Evolutionary conservation across 2,329 filamentous ascomycete species (phyloP).

Genomic region (Claviceps pusilla): DNA sequence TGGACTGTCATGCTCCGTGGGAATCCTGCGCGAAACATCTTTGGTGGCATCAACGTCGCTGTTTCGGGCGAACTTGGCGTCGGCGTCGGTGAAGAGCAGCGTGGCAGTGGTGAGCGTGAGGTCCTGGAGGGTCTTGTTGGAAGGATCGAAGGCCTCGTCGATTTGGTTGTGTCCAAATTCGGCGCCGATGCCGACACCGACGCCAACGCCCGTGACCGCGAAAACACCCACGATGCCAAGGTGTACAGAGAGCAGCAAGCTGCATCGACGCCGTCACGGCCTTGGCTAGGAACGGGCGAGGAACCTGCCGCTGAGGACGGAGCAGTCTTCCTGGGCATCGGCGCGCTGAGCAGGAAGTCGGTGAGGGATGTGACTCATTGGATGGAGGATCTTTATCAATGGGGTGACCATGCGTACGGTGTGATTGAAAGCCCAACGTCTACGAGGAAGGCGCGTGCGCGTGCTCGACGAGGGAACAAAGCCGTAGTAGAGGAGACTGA

Average conservation of each 20-base stretch:
- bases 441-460: slow-evolving; percentile 33
- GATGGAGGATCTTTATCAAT: slow-evolving; percentile 77
- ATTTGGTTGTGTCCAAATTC: slow-evolving; percentile 77
- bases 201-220: neutral
- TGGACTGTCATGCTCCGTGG: slow-evolving; percentile 89
- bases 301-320: slow-evolving; percentile 62
- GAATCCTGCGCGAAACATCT: slow-evolving; percentile 67
- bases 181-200: slow-evolving; percentile 32
- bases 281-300: slow-evolving; percentile 61
- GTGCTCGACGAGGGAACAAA: slow-evolving; percentile 17
- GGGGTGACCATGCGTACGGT: slow-evolving; percentile 74
- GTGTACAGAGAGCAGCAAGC: slow-evolving; percentile 7
- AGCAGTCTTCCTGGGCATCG: slow-evolving; percentile 70
- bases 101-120: slow-evolving; percentile 83
- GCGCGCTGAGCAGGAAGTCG: slow-evolving; percentile 55
- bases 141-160: slow-evolving; percentile 69
- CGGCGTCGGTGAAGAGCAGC: slow-evolving; percentile 88
- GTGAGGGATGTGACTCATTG: slow-evolving; percentile 62
- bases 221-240: slow-evolving; percentile 8
- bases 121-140: slow-evolving; percentile 79
- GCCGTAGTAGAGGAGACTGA: neutral
- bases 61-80: slow-evolving; percentile 83
- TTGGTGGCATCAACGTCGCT: slow-evolving; percentile 73
- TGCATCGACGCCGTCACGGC: slow-evolving; percentile 8
- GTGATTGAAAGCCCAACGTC: slow-evolving; percentile 65